Evolutionary conservation across 2,329 filamentous ascomycete species (phyloP).

Genomic region (Tolypocladium pustulatum): DNA sequence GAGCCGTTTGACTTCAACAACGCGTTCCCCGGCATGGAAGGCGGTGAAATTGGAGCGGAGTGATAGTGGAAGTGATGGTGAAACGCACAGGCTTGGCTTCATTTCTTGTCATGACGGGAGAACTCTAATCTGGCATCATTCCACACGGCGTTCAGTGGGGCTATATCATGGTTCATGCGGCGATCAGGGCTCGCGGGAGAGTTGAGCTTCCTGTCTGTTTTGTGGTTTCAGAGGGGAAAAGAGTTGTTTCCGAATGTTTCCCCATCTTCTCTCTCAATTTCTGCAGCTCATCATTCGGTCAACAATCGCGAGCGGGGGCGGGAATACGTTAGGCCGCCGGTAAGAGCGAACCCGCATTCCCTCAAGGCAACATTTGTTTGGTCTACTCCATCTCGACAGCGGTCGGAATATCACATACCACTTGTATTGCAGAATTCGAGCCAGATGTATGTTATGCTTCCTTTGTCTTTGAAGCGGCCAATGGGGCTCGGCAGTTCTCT

Average conservation of each 20-base stretch:
- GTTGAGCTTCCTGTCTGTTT: constrained; percentile 4
- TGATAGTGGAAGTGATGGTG: constrained; percentile 17
- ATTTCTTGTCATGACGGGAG: constrained; percentile 15
- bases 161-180: constrained; percentile 30
- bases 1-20: constrained; percentile 44
- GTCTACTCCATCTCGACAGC: constrained; percentile 1
- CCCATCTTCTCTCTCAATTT: constrained; percentile 7
- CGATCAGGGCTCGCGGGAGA: constrained; percentile 21
- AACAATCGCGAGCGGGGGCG: background rate
- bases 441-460: background rate
- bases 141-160: constrained; percentile 27
- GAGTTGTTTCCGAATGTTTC: constrained; percentile 10
- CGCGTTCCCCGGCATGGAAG: constrained; percentile 41
- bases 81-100: constrained; percentile 10
- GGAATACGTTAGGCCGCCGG: background rate
- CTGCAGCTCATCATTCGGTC: constrained; percentile 2
- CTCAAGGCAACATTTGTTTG: constrained; percentile 2
- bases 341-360: constrained; percentile 5
- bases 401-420: constrained; percentile 4
- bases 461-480: background rate
- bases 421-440: constrained; percentile 1
- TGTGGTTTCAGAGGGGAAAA: constrained; percentile 21
- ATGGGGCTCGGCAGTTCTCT: background rate
- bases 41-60: constrained; percentile 47
- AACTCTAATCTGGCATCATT: constrained; percentile 29